Base-by-base conservation (phyloP, 352 stramenopile species). In the Phytophthora brassicae region DNA sequence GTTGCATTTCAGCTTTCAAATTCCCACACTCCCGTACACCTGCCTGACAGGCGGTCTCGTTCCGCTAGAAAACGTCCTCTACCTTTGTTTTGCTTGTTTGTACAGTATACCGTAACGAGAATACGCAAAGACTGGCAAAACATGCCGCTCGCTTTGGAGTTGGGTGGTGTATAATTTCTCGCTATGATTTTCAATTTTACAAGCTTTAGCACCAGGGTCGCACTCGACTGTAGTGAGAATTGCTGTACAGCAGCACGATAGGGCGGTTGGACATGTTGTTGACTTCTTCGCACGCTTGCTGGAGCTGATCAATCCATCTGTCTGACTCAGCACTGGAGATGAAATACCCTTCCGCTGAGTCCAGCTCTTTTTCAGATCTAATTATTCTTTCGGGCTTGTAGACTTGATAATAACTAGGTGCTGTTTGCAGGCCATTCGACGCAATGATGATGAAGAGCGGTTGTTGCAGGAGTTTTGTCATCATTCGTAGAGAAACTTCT, bases 401-500 rank as follows among this genome's bases (percentile, higher is more conserved):
- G n/a, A 62, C 36, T 62, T 62, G 52, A n/a, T 47, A 62, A 20
- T 51, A 24, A 36, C 17, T 44, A 24, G 39, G 22, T 13, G 29
- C 1, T 16, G 26, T 23, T 33, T 62, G 36, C 35, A 67, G 29
- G 24, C 52, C 59, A 24, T 38, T 38, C 19, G 60, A 26, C 11
- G 52, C 52, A 16, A 38, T 54, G 20, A 63, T 35, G 35, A 67
- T 19, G 33, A 56, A 67, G 20, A 67, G 51, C 16, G 52, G 13
- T 17, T 57, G 44, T 20, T 57, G 60, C 1, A 68, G 52, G 22
- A 63, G 53, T 29, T 63, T 68, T 41, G 60, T 45, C 53, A 58
- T 63, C 60, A 68, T 68, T 9, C 52, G 52, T 28, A 68, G 46
- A 4, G 60, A 63, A 33, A 63, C 44, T 2, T 63, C 51, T 33